A percentile compares a stretch with the other conserved stretches of the same genome.
These are phyloP conservation scores for Trichoderma sp. DNA, from an alignment of 2,329 filamentous ascomycete genomes.

Conservation along the genomic window DNA sequence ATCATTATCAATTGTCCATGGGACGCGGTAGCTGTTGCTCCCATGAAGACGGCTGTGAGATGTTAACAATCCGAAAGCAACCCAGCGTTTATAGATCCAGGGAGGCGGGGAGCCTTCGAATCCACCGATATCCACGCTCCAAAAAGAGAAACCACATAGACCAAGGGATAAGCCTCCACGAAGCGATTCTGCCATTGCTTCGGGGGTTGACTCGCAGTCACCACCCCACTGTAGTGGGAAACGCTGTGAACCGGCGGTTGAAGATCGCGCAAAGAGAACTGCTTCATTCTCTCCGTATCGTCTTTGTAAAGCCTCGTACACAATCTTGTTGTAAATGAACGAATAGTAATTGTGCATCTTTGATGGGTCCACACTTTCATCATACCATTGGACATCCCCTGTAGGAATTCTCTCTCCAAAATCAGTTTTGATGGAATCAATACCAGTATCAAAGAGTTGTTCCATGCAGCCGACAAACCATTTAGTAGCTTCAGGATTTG, in stretches of 20 bases:
- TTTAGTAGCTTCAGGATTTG: slow-evolving; percentile 65
- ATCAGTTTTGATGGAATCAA: slow-evolving; percentile 75
- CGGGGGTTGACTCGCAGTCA: slow-evolving; percentile 72
- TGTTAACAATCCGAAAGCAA: slow-evolving; percentile 72
- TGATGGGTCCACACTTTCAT: slow-evolving; percentile 57
- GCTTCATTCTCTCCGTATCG: slow-evolving; percentile 56
- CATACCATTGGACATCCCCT: slow-evolving; percentile 65
- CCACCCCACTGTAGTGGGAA: slow-evolving; percentile 74
- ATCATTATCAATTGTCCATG: slow-evolving; percentile 70
- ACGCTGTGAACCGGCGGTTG: slow-evolving; percentile 67
- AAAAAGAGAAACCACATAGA: slow-evolving; percentile 66
- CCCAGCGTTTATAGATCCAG: slow-evolving; percentile 76
- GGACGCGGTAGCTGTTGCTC: slow-evolving; percentile 70
- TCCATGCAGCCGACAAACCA: slow-evolving; percentile 67
- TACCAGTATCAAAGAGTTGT: slow-evolving; percentile 65
- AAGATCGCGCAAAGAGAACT: slow-evolving; percentile 66
- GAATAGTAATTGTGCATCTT: slow-evolving; percentile 79
- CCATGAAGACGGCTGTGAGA: slow-evolving; percentile 72
- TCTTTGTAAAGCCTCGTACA: slow-evolving; percentile 65
- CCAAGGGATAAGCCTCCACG: slow-evolving; percentile 66
- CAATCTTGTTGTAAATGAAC: slow-evolving; percentile 70
- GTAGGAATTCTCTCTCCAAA: slow-evolving; percentile 73
- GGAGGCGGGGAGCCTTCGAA: slow-evolving; percentile 69
- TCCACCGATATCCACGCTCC: slow-evolving; percentile 71
- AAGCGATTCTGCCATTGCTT: slow-evolving; percentile 71